Percentiles rank a stretch among this genome's conserved stretches.
Conservation (phyloP, 2,329 filamentous ascomycete species). For the Claviceps monticola region DNA sequence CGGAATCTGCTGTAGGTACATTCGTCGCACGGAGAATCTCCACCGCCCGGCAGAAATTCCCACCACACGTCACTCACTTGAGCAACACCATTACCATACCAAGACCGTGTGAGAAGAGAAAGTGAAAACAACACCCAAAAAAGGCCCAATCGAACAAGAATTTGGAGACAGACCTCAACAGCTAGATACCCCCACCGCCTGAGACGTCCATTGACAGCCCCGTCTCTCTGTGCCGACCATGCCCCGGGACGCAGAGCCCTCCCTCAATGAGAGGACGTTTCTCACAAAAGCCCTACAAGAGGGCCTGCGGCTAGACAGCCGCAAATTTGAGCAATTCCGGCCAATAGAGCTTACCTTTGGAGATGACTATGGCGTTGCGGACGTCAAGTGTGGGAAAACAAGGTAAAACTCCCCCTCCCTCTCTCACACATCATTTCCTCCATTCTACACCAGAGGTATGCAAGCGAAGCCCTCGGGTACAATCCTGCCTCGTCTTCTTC, state of each 20-base stretch:
- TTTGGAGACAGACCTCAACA: background rate
- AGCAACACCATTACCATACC: background rate
- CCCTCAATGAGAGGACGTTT: constrained; percentile 77
- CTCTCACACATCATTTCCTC: background rate
- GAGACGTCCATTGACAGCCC: background rate
- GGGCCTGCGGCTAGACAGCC: constrained; percentile 71
- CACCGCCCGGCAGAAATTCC: constrained; percentile 39
- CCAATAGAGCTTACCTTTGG: constrained; percentile 68
- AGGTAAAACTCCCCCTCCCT: constrained; percentile 36
- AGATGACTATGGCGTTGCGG: constrained; percentile 79
- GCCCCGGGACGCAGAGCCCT: constrained; percentile 87
- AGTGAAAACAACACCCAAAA: constrained; percentile 4
- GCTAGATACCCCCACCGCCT: background rate
- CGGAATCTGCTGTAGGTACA: background rate
- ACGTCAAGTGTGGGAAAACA: constrained; percentile 81
- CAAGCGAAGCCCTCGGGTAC: no score
- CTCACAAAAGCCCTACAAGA: constrained; percentile 70
- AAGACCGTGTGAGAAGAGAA: constrained; percentile 1
- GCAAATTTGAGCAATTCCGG: constrained; percentile 67
- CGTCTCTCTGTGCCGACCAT: constrained; percentile 34
- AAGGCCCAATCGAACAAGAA: background rate
- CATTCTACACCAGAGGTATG: background rate
- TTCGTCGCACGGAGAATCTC: no score
- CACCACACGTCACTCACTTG: constrained; percentile 5
- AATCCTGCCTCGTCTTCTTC: no score